Evolutionary conservation across 352 stramenopile genomes (phyloP).

Genomic region (Stramenopiles sp.): DNA sequence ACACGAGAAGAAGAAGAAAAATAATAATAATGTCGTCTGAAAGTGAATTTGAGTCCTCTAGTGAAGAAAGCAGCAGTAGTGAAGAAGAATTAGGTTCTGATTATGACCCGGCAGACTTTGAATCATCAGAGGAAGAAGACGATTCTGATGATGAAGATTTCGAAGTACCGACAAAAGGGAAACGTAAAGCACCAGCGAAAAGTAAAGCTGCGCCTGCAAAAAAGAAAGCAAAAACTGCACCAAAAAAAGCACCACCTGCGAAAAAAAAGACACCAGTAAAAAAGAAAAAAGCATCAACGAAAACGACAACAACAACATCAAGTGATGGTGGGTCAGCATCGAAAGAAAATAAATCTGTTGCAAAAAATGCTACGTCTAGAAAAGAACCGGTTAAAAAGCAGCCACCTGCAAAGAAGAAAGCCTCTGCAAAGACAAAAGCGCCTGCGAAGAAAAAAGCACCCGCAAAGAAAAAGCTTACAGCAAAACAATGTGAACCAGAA

Average conservation of each 20-base stretch:
- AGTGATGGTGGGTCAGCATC: too few species aligned
- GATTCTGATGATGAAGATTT: slow-evolving; percentile 1
- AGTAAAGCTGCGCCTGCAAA: not conserved
- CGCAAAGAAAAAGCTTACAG: not conserved
- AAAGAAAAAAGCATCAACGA: not conserved
- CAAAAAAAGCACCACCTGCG: not conserved
- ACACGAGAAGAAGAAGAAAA: too few species aligned
- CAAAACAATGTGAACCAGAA: not conserved
- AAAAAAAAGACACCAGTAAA: not conserved
- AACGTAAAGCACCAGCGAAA: not conserved
- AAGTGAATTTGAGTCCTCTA: too few species aligned
- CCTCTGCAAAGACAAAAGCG: too few species aligned
- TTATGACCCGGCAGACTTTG: not conserved
- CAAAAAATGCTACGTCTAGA: too few species aligned
- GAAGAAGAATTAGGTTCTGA: not conserved
- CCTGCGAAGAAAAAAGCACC: not conserved
- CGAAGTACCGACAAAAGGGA: not conserved
- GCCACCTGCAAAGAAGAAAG: not conserved
- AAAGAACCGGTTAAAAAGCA: not conserved
- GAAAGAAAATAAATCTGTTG: not conserved
- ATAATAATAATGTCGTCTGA: too few species aligned
- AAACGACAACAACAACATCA: too few species aligned
- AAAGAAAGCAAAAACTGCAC: not conserved
- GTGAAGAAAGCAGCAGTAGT: not conserved
- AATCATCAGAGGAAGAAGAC: not conserved